Evolutionary conservation across 1,284 basidiomycete species (phyloP), one percentile per base, ranked within the genome.

Genomic region (Papiliotrema terrestris): DNA sequence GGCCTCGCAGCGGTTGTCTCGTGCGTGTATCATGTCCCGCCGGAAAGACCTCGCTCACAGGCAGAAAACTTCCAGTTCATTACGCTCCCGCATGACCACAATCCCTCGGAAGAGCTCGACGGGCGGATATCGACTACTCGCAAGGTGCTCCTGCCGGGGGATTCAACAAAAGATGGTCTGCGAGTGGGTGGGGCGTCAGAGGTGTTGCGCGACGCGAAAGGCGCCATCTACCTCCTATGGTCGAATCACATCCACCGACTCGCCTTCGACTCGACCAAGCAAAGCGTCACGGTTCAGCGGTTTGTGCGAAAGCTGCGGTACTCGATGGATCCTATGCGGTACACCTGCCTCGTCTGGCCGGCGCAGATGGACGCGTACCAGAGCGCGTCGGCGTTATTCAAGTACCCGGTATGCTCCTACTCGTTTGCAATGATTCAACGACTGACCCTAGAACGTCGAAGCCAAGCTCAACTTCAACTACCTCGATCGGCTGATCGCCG

Each of bases 1-100:
- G 89, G 88, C 90, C 1, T 91, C 89, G 3, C 87, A 97, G 52
- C 82, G 95, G 15, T 81, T 98, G 35, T 70, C 71, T n/a, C 75
- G 72, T 74, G 38, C 60, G 72, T 70, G 26, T 2, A 15, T 17
- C 9, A 5, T 39, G 8, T 25, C 23, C 41, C 20, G 51, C 22
- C 23, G 37, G 8, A 15, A 17, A 4, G 25, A 8, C 37, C 23
- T 53, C 25, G 38, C 25, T 32, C 17, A 22, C 23, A 23, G 8
- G 85, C 88, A 8, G 93, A 98, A 73, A 94, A 95, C n/a, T 98
- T 97, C 75, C 95, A 98, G 72, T 91, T 98, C 68, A 86, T 97
- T 43, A 76, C 79, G 78, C 79, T 59, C 75, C 83, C 51, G 9
- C 68, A 72, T 51, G 61, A 65, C 42, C 48, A 56, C 32, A 56